Conservation (phyloP, 108 stramenopile genomes). For the Licmophora abbreviata region DNA sequence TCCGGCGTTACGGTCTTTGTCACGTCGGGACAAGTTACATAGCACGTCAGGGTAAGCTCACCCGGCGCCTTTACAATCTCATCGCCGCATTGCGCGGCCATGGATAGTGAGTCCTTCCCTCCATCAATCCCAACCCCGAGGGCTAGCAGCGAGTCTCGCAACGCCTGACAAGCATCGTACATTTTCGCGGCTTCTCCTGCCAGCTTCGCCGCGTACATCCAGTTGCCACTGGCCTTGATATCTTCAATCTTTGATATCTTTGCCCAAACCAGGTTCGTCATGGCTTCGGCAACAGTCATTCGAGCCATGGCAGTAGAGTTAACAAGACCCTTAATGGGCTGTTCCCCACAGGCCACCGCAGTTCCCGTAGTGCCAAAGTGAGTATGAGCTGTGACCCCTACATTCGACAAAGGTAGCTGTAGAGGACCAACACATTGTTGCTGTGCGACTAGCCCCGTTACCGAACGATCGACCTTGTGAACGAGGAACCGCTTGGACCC, state of each 20-base stretch:
- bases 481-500: slow-evolving; percentile 98
- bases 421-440: slow-evolving; percentile 99
- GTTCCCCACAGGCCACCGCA: slow-evolving; percentile 95
- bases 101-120: slow-evolving; percentile 98
- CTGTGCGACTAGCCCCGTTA: slow-evolving; percentile 97
- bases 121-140: slow-evolving; percentile 96
- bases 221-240: slow-evolving; percentile 96
- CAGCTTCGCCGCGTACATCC: slow-evolving; percentile 99
- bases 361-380: slow-evolving; percentile 94
- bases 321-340: slow-evolving; percentile 95
- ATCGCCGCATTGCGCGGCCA: slow-evolving; percentile 93
- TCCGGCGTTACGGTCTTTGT: slow-evolving; percentile 95
- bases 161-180: slow-evolving; percentile 95
- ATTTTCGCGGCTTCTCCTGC: slow-evolving; percentile 96
- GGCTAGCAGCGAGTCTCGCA: slow-evolving; percentile 81
- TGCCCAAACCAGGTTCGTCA: slow-evolving; percentile 99
- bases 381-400: slow-evolving; percentile 91
- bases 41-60: slow-evolving; percentile 92
- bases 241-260: slow-evolving; percentile 87
- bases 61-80: slow-evolving; percentile 97
- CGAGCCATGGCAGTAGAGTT: slow-evolving; percentile 92
- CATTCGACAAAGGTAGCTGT: slow-evolving; percentile 93
- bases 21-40: slow-evolving; percentile 91
- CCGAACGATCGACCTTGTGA: slow-evolving; percentile 98
- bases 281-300: slow-evolving; percentile 95